Conservation (phyloP, 2,329 filamentous ascomycete species). For the Fonsecaea erecta region DNA sequence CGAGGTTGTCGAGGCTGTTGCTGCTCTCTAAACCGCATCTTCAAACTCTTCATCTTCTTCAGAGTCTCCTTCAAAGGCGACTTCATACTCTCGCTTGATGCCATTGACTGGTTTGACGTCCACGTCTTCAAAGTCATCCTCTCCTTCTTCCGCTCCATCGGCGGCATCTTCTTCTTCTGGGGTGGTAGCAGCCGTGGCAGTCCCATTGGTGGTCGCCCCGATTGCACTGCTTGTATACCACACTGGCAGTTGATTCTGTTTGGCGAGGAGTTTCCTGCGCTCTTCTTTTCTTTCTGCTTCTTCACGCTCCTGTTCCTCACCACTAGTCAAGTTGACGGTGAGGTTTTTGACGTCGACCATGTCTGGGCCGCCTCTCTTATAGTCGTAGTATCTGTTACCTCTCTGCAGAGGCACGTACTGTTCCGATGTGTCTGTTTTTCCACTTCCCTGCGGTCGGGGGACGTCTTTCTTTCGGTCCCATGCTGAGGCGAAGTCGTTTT, state of each 20-base stretch:
- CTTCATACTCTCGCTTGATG: slow-evolving; percentile 32
- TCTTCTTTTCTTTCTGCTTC: slow-evolving; percentile 55
- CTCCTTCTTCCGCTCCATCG: slow-evolving; percentile 36
- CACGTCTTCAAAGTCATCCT: slow-evolving; percentile 38
- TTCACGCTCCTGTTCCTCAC: slow-evolving; percentile 48
- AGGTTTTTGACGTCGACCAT: slow-evolving; percentile 52
- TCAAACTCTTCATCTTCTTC: slow-evolving; percentile 41
- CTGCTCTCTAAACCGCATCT: slow-evolving; percentile 27
- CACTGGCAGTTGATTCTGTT: slow-evolving; percentile 57
- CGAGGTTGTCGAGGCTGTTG: neutral
- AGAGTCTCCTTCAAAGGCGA: slow-evolving; percentile 29
- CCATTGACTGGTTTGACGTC: slow-evolving; percentile 25
- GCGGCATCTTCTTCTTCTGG: slow-evolving; percentile 33
- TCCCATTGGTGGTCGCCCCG: slow-evolving; percentile 19
- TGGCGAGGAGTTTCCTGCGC: slow-evolving; percentile 54
- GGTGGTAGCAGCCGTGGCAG: slow-evolving; percentile 11
- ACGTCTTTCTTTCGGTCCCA: slow-evolving; percentile 56
- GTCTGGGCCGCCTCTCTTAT: slow-evolving; percentile 44
- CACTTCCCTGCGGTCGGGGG: slow-evolving; percentile 45
- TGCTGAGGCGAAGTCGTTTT: slow-evolving; percentile 55
- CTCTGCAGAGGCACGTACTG: slow-evolving; percentile 48
- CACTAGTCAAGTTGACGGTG: slow-evolving; percentile 56
- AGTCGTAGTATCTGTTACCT: slow-evolving; percentile 37
- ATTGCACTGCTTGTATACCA: slow-evolving; percentile 52
- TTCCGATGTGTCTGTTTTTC: slow-evolving; percentile 48